Evolutionary conservation across 495 filamentous ascomycete genomes (phyloP).

Genomic region (Talaromyces ruber): DNA sequence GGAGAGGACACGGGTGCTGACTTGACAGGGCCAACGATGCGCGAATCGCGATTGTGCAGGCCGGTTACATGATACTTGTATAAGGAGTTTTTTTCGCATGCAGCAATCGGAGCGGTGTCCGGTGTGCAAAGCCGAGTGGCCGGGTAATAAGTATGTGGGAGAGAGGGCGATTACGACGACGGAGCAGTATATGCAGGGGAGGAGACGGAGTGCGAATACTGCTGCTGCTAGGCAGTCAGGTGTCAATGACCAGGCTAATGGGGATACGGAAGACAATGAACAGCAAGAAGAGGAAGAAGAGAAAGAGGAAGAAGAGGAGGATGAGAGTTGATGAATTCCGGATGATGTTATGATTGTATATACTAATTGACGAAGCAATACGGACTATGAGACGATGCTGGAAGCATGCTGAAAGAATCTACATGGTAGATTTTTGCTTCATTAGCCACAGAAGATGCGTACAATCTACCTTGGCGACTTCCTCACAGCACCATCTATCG

Average conservation of each 20-base stretch:
- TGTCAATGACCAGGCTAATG: not conserved
- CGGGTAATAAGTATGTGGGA: constrained; percentile 67
- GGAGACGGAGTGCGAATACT: constrained; percentile 19
- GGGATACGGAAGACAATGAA: not conserved
- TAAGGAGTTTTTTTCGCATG: constrained; percentile 61
- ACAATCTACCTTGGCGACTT: no score
- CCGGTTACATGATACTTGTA: constrained; percentile 72
- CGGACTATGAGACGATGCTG: not conserved
- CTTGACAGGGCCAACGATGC: constrained; percentile 67
- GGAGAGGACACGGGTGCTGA: not conserved
- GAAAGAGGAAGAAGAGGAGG: not conserved
- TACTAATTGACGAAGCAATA: not conserved
- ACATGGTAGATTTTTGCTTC: not conserved
- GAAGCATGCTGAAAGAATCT: not conserved
- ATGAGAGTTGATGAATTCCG: not conserved
- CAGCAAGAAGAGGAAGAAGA: not conserved
- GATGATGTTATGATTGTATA: not conserved
- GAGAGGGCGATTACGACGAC: constrained; percentile 55
- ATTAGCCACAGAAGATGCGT: no score
- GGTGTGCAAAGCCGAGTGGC: constrained; percentile 63
- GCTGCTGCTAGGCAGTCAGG: constrained; percentile 1
- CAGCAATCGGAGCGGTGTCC: constrained; percentile 60
- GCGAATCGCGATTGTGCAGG: constrained; percentile 54
- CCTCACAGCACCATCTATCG: no score
- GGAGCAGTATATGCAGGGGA: constrained; percentile 18